Conservation (phyloP, 73 alveolate genomes). For the Uronychia setigera region DNA sequence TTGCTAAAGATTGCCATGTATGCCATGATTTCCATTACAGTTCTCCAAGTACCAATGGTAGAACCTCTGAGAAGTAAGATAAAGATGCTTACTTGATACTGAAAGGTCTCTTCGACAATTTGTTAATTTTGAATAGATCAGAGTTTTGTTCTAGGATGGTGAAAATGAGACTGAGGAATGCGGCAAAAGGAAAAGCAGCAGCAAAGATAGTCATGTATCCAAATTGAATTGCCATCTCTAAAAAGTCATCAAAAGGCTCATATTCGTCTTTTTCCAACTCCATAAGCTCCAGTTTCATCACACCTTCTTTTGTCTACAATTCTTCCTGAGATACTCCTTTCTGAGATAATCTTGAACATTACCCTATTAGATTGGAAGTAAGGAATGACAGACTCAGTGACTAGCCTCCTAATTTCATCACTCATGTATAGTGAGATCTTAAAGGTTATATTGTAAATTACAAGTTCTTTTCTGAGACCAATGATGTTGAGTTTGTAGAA, state of each 20-base stretch:
- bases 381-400: conserved; percentile 62
- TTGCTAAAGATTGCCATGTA: conserved; percentile 48
- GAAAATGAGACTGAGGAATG: conserved; percentile 60
- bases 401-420: conserved; percentile 59
- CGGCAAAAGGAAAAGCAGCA: conserved; percentile 42
- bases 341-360: not conserved
- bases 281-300: not conserved
- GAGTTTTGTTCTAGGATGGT: conserved; percentile 64
- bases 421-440: conserved; percentile 23
- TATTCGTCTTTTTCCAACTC: conserved; percentile 56
- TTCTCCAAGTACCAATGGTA: conserved; percentile 59
- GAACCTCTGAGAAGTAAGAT: not conserved
- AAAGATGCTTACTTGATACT: conserved; percentile 1
- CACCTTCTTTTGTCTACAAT: not conserved
- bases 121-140: conserved; percentile 72
- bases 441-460: not conserved
- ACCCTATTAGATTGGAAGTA: not conserved
- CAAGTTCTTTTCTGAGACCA: conserved; percentile 15
- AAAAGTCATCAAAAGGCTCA: conserved; percentile 65
- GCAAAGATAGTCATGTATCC: conserved; percentile 84
- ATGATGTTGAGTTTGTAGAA: conserved; percentile 31
- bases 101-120: conserved; percentile 46
- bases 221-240: conserved; percentile 69
- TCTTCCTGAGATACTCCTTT: not conserved
- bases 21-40: conserved; percentile 50